Evolutionary conservation across 441 rosid genomes (phyloP).

Genomic region (Adansonia grandidieri): DNA sequence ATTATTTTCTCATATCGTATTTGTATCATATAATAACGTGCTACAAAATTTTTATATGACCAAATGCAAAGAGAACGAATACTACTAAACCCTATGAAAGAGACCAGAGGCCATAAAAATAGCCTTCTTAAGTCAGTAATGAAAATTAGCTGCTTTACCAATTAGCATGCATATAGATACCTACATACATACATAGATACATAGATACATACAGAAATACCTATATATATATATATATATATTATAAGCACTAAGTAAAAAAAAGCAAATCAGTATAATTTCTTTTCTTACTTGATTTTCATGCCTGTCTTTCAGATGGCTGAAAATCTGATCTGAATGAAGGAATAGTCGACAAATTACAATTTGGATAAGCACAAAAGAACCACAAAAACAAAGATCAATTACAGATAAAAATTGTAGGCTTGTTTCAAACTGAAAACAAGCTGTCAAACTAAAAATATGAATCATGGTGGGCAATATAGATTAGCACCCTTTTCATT

Average conservation of each 20-base stretch:
- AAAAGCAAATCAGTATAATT: conserved; percentile 16
- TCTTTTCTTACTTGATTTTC: conserved; percentile 25
- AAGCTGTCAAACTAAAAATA: conserved; percentile 28
- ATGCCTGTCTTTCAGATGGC: conserved; percentile 6
- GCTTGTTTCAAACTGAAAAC: conserved; percentile 34
- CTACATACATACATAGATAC: no score
- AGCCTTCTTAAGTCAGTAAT: not conserved
- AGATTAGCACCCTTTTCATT: conserved; percentile 10
- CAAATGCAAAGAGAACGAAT: not conserved
- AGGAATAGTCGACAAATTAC: not conserved
- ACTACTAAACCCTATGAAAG: not conserved
- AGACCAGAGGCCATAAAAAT: not conserved
- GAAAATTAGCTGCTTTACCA: not conserved
- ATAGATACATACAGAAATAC: no score
- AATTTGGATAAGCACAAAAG: not conserved
- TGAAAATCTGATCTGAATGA: conserved; percentile 15
- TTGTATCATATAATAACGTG: no score
- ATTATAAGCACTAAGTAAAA: not conserved
- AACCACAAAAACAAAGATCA: conserved; percentile 25
- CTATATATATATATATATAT: no score
- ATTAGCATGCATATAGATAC: no score
- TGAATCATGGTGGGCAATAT: conserved; percentile 26
- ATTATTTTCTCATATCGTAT: no score
- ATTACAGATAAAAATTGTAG: conserved; percentile 27
- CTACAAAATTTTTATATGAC: not conserved